Base-by-base conservation (phyloP, 257 asterid species). In the Nicotiana knightiana region DNA sequence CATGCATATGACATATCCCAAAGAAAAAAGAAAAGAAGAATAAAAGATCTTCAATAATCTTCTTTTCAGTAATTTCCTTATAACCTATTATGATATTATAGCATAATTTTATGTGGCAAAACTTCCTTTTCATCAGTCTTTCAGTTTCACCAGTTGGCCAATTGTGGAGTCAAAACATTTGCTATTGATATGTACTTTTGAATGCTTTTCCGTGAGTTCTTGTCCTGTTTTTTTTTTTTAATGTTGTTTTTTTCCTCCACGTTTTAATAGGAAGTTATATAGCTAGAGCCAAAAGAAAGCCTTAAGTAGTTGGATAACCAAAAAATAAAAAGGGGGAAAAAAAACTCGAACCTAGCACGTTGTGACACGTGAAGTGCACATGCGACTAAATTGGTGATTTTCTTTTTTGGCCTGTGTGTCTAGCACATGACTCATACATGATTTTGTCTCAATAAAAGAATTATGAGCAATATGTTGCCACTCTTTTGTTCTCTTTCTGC, bases 331-430 rank as follows among this genome's bases (percentile, higher is more conserved):
- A 43, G 13, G 21, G 2, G 1, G 0, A 46, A 71, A 71, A 43
- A 71, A 43, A 12, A 5, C 17, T 4, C 33, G 48, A 58, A 51
- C 55, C 59, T 46, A 59, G 79, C 87, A 85, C 51, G 81, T 86
- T 81, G 88, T 35, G 58, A 77, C 92, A 86, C 86, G 91, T 89
- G 93, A 90, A 84, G 84, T 58, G 82, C 89, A 82, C 81, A 80
- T 86, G 90, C 84, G 79, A 81, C 67, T 33, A 62, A 76, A 18
- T 84, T 57, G 73, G 83, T 64, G 80, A 65, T 81, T 87, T 67
- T 68, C 57, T 68, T 68, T 10, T 80, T 87, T 43, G 51, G 85
- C 90, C 81, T 85, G 88, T 87, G 86, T 86, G 80, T 83, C 84
- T 87, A 76, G 87, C 80, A 77, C 51, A 43, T 43, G 51, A 43